Percentiles rank a stretch among this genome's conserved stretches.
phyloP scores from a whole-genome alignment of 2,329 filamentous ascomycete genomes.

The Sporothrix mexicana region DNA sequence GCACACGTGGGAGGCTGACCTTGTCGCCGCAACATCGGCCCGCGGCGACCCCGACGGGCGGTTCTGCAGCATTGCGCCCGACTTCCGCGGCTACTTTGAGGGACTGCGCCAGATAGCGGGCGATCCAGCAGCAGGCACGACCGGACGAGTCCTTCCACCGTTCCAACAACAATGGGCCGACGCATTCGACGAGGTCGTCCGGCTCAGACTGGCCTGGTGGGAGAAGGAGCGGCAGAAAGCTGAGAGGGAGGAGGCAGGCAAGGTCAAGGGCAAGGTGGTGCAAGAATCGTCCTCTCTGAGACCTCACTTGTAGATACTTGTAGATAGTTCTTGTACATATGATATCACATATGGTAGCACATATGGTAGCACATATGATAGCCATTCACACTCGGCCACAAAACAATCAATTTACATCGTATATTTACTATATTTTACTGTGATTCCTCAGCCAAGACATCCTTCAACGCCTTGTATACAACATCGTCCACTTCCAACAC shows the following conservation, averaged over 20 bases:
- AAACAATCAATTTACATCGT: no score
- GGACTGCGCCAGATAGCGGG: conserved; percentile 57
- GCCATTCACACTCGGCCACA: no score
- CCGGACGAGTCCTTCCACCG: conserved; percentile 27
- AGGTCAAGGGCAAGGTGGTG: no score
- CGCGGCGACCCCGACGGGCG: conserved; percentile 60
- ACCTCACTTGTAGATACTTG: no score
- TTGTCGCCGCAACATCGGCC: conserved; percentile 49
- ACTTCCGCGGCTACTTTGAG: conserved; percentile 71
- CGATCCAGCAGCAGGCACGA: conserved; percentile 39
- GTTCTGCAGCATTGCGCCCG: conserved; percentile 63
- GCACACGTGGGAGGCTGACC: conserved; percentile 61
- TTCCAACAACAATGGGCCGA: conserved; percentile 32
- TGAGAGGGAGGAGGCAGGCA: background rate
- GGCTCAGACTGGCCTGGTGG: background rate
- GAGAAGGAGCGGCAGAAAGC: background rate
- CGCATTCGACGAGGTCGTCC: background rate
- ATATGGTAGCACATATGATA: no score
- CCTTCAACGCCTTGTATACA: background rate
- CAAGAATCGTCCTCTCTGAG: no score
- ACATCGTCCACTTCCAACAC: background rate
- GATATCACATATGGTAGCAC: no score
- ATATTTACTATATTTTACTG: background rate
- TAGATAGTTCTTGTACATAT: no score
- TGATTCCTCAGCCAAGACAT: background rate